Base-by-base conservation (phyloP, 768 basidiomycete genomes). In the Lactarius deliciosus region DNA sequence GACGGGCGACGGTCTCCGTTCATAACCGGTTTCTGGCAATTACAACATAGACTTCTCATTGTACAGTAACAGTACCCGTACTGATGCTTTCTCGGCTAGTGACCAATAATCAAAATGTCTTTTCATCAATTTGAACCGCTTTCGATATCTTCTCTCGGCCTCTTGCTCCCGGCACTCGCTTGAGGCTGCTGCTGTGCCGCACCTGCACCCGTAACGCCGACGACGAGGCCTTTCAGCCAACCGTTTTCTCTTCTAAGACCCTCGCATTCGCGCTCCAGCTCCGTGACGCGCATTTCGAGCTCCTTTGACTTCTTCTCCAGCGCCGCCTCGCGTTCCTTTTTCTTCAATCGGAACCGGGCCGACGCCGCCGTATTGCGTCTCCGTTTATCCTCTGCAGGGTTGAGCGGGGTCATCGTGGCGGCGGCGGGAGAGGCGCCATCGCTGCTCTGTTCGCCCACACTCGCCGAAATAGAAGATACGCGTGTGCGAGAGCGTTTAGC, bases 241-340 rank as follows among this genome's bases (percentile, higher is more conserved):
- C 91, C 90, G 72, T 97, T 97, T 79, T 97, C 94, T 65, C 91
- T 82, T 57, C 92, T 81, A 59, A 96, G 81, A 0, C 85, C 87
- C 76, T 96, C 94, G 76, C 95, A 95, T 77, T 96, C 94, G 75
- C 90, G 85, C 79, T 97, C 95, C 16, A 97, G 82, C 72, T 91
- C 91, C 63, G 78, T 81, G 16, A 96, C 92, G 61, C 88, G 85
- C 0, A 80, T 79, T 74, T 94, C 91, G 18, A 96, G 82, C 74
- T 96, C 93, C 79, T 93, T 94, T 18, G 91, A 86, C 72, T 86
- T 88, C 53, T 82, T 83, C 78, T 96, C 95, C 25, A 96, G 80
- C 18, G 95, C 94, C 2, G 86, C 89, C 78, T 97, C 95, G 16
- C 95, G 83, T 77, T 96, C 93, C 81, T 97, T 97, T 83, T 97